Evolutionary conservation across 257 asterid species (phyloP).

Genomic region (Przewalskia tangutica): DNA sequence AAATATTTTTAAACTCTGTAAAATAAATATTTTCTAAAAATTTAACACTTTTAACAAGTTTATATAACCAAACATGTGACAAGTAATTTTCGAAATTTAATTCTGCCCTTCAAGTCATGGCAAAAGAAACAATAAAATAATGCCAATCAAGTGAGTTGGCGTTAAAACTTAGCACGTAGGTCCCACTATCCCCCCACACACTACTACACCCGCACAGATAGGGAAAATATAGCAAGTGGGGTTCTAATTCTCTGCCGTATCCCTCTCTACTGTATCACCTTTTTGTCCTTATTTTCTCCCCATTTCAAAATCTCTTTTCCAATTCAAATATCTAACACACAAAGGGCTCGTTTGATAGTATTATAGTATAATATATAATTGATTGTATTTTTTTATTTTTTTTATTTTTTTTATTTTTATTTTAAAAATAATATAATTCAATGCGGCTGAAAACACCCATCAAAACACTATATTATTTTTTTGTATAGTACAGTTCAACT

Average conservation of each 20-base stretch:
- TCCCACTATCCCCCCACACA: neutral
- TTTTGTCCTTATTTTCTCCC: conserved; percentile 5
- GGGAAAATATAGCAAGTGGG: neutral
- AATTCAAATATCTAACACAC: conserved; percentile 7
- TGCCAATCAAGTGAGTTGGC: neutral
- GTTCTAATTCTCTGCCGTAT: neutral
- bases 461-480: too few relatives aligned
- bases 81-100: neutral
- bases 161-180: neutral
- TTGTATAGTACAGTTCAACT: too few relatives aligned
- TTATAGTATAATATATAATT: too few relatives aligned
- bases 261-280: conserved; percentile 2
- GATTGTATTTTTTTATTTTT: too few relatives aligned
- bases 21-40: too few relatives aligned
- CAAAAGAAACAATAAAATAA: neutral
- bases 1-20: too few relatives aligned
- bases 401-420: too few relatives aligned
- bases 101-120: neutral
- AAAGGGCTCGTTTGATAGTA: too few relatives aligned
- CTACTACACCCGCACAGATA: neutral
- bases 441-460: too few relatives aligned
- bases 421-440: too few relatives aligned
- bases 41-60: too few relatives aligned
- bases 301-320: conserved; percentile 10
- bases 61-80: neutral